Conservation (phyloP, 2,329 filamentous ascomycete genomes). For the Microdochium bolleyi region DNA sequence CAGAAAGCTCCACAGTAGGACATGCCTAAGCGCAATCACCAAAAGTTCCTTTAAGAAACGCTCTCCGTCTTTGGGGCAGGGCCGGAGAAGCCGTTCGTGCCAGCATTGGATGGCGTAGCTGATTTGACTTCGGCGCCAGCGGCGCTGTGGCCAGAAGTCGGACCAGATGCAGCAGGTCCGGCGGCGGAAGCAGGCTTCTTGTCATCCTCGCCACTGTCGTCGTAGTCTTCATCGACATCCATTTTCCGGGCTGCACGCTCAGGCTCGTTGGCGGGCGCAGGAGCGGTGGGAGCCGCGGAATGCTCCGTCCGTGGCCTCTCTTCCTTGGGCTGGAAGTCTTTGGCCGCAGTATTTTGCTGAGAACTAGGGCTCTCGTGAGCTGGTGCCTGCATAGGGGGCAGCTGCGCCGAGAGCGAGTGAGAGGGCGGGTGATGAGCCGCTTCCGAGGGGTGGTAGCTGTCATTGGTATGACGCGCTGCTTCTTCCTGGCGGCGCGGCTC, state of each 20-base stretch:
- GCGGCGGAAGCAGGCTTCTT: constrained; percentile 44
- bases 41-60: not conserved
- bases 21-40: not conserved
- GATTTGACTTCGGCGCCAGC: constrained; percentile 40
- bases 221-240: constrained; percentile 96
- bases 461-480: constrained; percentile 58
- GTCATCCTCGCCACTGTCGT: constrained; percentile 87
- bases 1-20: not conserved
- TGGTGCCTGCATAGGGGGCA: constrained; percentile 51
- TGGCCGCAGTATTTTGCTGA: constrained; percentile 34
- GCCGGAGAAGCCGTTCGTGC: constrained; percentile 39
- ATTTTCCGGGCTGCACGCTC: constrained; percentile 82
- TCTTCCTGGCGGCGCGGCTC: constrained; percentile 45
- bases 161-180: constrained; percentile 26
- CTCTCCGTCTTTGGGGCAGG: constrained; percentile 39
- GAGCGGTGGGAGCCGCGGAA: constrained; percentile 30
- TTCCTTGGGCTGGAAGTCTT: constrained; percentile 43
- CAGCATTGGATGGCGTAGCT: constrained; percentile 36
- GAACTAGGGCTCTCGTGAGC: constrained; percentile 33
- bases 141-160: constrained; percentile 27
- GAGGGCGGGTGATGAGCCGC: constrained; percentile 76
- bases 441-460: constrained; percentile 86
- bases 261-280: constrained; percentile 60
- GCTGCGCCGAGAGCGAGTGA: constrained; percentile 44
- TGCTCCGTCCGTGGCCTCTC: constrained; percentile 47